These are phyloP conservation scores for Thalassiosira profunda DNA, from an alignment of 108 stramenopile genomes.

Conservation along the genomic window DNA sequence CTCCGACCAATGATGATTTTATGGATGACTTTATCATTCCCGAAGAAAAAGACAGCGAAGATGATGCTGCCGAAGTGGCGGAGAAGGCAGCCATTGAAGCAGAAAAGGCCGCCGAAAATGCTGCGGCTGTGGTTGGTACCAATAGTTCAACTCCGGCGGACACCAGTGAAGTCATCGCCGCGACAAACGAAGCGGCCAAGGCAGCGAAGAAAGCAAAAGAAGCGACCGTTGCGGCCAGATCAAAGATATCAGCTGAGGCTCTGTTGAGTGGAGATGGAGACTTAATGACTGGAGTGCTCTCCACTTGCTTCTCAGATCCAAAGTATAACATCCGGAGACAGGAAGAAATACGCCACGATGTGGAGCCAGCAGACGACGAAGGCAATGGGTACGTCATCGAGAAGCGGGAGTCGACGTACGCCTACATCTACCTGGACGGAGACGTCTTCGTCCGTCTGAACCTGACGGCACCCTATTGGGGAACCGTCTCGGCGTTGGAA, in stretches of 20 bases:
- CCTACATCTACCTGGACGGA: slow-evolving; percentile 80
- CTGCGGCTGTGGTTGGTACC: slow-evolving; percentile 37
- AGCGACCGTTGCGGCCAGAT: slow-evolving; percentile 56
- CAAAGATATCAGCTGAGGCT: slow-evolving; percentile 55
- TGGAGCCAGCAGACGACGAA: slow-evolving; percentile 6
- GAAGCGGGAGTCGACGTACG: slow-evolving; percentile 20
- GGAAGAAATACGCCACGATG: slow-evolving; percentile 12
- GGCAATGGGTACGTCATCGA: slow-evolving; percentile 1
- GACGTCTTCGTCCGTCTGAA: slow-evolving; percentile 71
- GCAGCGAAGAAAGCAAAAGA: slow-evolving; percentile 83
- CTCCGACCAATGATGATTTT: not conserved
- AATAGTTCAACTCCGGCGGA: slow-evolving; percentile 42
- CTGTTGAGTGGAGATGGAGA: slow-evolving; percentile 79
- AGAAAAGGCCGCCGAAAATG: slow-evolving; percentile 6
- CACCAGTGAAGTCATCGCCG: slow-evolving; percentile 39
- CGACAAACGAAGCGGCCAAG: slow-evolving; percentile 50
- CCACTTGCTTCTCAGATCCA: slow-evolving; percentile 72
- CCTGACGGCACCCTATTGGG: slow-evolving; percentile 71
- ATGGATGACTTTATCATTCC: slow-evolving; percentile 8
- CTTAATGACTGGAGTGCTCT: slow-evolving; percentile 60
- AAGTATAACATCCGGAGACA: slow-evolving; percentile 60
- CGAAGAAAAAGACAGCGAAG: slow-evolving; percentile 15
- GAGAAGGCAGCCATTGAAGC: slow-evolving; percentile 42
- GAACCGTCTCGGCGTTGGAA: slow-evolving; percentile 15
- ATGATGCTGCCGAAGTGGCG: slow-evolving; percentile 33